These are phyloP conservation scores for Melaleuca quinquenervia DNA, from an alignment of 345 rosid species.

Conservation along the genomic window DNA sequence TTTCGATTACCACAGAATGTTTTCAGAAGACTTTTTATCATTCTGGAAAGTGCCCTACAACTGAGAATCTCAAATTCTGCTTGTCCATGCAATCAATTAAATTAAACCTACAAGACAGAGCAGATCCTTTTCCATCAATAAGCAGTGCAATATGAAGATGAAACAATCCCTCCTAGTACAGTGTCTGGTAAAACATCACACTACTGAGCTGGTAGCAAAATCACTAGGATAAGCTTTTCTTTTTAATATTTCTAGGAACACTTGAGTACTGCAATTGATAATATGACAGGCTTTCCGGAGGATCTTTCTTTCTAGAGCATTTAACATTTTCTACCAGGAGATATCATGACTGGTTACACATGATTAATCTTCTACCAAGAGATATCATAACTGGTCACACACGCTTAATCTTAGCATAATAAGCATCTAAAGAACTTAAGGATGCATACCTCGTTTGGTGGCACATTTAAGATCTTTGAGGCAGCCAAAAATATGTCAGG, in stretches of 20 bases:
- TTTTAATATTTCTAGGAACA: background rate
- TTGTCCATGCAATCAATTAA: background rate
- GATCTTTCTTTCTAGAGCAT: background rate
- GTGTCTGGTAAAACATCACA: background rate
- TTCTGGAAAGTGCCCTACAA: background rate
- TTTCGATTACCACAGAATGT: background rate
- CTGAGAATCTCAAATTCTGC: background rate
- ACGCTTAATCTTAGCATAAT: background rate
- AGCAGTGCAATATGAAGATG: background rate
- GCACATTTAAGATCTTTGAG: slow-evolving; percentile 71
- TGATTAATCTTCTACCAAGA: background rate
- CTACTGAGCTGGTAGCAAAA: background rate
- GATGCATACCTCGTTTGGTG: slow-evolving; percentile 53
- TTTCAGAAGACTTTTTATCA: background rate
- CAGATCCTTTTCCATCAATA: background rate
- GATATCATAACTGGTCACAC: background rate
- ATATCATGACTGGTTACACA: background rate
- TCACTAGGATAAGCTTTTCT: background rate
- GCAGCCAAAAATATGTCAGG: slow-evolving; percentile 97
- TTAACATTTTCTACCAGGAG: background rate
- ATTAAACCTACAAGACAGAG: background rate
- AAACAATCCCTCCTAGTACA: background rate
- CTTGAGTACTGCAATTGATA: background rate
- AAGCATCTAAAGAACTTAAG: background rate
- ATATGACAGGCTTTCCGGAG: background rate